Percentiles rank a stretch among this genome's conserved stretches.
phyloP scores from a whole-genome alignment of 2,329 filamentous ascomycete species.

The Dactylellina haptotyla region DNA sequence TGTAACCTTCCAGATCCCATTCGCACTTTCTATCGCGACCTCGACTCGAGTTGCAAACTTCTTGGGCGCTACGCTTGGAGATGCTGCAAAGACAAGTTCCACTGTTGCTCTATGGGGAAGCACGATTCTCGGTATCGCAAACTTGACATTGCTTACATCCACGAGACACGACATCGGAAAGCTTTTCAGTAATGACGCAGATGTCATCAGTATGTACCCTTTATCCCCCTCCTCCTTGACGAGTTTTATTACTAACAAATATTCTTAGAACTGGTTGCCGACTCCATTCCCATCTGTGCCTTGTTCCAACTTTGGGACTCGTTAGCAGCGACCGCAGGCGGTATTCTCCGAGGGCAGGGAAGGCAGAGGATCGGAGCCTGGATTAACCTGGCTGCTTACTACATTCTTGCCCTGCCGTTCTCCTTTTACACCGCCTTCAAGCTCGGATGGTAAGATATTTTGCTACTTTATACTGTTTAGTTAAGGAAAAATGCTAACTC shows the following conservation, averaged over 20 bases:
- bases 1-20: slow-evolving; percentile 89
- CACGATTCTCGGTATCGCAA: slow-evolving; percentile 78
- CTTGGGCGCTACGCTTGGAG: slow-evolving; percentile 84
- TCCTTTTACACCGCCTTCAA: slow-evolving; percentile 82
- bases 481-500: slow-evolving; percentile 10
- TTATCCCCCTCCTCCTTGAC: neutral
- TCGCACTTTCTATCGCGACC: slow-evolving; percentile 86
- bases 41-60: slow-evolving; percentile 91
- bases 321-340: slow-evolving; percentile 80
- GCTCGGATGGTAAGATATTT: slow-evolving; percentile 69
- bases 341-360: slow-evolving; percentile 85
- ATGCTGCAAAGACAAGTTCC: slow-evolving; percentile 78
- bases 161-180: slow-evolving; percentile 78
- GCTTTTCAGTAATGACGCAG: slow-evolving; percentile 78
- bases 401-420: slow-evolving; percentile 83
- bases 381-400: slow-evolving; percentile 86
- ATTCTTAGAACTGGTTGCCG: slow-evolving; percentile 69
- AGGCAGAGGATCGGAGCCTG: slow-evolving; percentile 90
- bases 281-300: slow-evolving; percentile 80
- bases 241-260: neutral
- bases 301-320: slow-evolving; percentile 92
- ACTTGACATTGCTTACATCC: slow-evolving; percentile 74
- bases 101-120: slow-evolving; percentile 70
- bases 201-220: slow-evolving; percentile 67
- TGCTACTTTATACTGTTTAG: neutral